Base-by-base conservation (phyloP, 1,139 yeast species). In the Hansenula lynferdii region DNA sequence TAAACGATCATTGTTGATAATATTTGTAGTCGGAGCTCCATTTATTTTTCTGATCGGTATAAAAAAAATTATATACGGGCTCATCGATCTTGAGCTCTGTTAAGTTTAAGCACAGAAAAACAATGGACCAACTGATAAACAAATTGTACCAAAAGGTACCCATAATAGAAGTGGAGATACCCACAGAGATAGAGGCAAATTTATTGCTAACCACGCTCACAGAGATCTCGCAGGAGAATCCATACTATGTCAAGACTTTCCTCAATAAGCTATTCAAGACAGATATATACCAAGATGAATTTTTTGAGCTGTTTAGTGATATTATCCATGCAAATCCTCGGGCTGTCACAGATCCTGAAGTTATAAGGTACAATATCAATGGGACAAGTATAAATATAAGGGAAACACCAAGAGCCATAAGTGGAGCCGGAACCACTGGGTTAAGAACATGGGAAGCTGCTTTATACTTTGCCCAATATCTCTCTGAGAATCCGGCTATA, bases 371-470 rank as follows among this genome's bases (percentile, higher is more conserved):
- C 50, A 55, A 57, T 5, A 53, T 78, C 9, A 45, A 43, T 3
- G 55, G 51, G 1, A 37, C 51, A 1, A 56, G 57, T 6, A 65
- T 82, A 2, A 52, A 58, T 5, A 72, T 83, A 4, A 62, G 63
- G 40, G 94, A 85, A 52, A 69, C 75, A 0, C 94, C 90, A 0
- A 66, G 70, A 41, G 47, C 85, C 36, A 75, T 86, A 10, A 74
- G 86, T 15, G 87, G 87, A 0, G 57, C 65, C 23, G 95, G 94
- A 8, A 83, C 95, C 1, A 90, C 97, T 0, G 97, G 97, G 0
- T 64, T 79, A 42, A 65, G 97, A 32, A 90, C 97, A 0, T 90
- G 97, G 97, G 97, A 87, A 56, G 97, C 96, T 1, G 85, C 96
- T 0, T 50, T 85, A n/a, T 86, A 68, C 42, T 61, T 89, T 15